Conservation (phyloP, 331 rosid genomes). For the Ulmus americana region DNA sequence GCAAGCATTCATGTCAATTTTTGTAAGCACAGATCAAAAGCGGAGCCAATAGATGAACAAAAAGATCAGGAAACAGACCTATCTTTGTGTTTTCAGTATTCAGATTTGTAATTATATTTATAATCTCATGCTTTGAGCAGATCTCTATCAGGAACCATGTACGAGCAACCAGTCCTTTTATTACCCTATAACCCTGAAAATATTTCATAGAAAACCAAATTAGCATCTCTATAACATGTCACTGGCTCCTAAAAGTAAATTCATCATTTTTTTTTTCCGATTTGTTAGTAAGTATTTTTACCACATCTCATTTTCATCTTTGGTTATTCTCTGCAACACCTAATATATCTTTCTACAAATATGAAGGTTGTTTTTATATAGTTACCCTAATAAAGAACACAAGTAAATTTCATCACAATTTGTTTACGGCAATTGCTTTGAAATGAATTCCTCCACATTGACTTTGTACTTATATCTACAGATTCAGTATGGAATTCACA, state of each 20-base stretch:
- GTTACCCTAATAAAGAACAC: not conserved
- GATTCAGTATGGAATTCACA: conserved; percentile 1
- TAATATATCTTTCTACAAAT: conserved; percentile 9
- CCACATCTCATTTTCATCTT: not conserved
- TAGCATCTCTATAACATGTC: conserved; percentile 5
- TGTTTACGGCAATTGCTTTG: not conserved
- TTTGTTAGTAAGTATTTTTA: not conserved
- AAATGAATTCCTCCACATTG: not conserved
- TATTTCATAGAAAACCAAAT: conserved; percentile 16
- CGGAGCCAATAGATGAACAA: not conserved
- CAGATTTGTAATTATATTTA: conserved; percentile 50
- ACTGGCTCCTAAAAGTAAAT: not conserved
- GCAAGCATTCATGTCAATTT: not conserved
- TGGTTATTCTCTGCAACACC: not conserved
- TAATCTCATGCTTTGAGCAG: conserved; percentile 72
- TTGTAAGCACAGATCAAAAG: not conserved
- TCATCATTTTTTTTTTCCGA: not conserved
- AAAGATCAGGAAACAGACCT: conserved; percentile 41
- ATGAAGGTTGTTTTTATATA: not conserved
- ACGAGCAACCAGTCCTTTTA: conserved; percentile 73
- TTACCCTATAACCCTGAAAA: conserved; percentile 68
- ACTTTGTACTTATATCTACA: not conserved
- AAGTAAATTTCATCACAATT: not conserved
- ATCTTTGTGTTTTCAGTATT: conserved; percentile 61
- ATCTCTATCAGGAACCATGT: conserved; percentile 88